Conservation (phyloP, 2,329 filamentous ascomycete genomes). For the Hymenoscyphus occultus region DNA sequence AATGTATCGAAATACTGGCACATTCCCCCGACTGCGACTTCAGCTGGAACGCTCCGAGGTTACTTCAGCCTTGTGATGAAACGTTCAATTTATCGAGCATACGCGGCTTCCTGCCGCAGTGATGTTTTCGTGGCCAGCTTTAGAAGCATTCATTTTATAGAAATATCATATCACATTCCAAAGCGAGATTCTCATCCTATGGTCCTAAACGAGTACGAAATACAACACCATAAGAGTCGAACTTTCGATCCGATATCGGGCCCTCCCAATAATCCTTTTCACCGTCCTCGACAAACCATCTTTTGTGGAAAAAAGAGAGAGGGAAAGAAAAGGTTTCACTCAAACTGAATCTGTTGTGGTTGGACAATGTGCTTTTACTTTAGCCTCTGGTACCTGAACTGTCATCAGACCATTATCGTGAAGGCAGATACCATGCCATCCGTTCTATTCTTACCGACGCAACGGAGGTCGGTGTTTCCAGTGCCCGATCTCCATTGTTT, state of each 20-base stretch:
- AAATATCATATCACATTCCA: too few relatives aligned
- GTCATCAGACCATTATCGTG: not conserved
- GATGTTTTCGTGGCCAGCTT: not conserved
- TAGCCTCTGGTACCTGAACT: not conserved
- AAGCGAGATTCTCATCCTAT: too few relatives aligned
- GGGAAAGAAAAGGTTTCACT: too few relatives aligned
- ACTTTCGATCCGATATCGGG: not conserved
- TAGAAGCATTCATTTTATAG: not conserved
- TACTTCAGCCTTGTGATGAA: not conserved
- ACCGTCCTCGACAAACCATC: not conserved
- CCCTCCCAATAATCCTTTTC: not conserved
- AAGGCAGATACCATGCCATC: not conserved
- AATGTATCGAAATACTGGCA: not conserved
- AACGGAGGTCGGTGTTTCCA: not conserved
- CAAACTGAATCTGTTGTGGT: too few relatives aligned
- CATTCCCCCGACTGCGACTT: not conserved
- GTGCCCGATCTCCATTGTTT: not conserved
- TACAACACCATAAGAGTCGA: not conserved
- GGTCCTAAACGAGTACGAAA: not conserved
- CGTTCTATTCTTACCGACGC: not conserved
- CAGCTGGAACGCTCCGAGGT: not conserved
- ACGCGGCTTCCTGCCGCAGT: slow-evolving; percentile 1
- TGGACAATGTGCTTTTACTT: not conserved
- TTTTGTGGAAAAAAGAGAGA: not conserved
- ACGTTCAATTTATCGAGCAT: not conserved